Evolutionary conservation across 116 monocot species (phyloP), one percentile per base, ranked within the genome.

Genomic region (Cymodocea nodosa): DNA sequence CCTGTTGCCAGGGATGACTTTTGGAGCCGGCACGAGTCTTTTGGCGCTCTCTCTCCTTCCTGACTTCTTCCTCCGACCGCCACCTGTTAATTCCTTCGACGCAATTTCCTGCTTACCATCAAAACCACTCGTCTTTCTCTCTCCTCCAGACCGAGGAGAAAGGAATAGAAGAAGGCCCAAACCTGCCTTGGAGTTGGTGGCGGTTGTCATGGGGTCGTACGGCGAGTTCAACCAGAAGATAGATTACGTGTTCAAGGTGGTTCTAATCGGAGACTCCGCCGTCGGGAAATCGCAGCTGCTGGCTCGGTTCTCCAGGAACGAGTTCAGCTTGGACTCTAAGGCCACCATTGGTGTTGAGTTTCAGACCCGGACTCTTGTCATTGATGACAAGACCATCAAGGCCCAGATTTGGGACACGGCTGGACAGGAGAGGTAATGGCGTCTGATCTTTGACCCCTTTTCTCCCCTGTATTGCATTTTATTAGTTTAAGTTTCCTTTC

Each of bases 321-420:
- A 87, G 67, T 87, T 87, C 83, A 83, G 83, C 73, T 56, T 87
- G 56, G 87, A 87, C n/a, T 87, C 87, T 73, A 87, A 87, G 74
- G 87, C 87, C 73, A 87, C 87, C 68, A 87, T 87, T 50, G 87
- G 91, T 37, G 87, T 86, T 35, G 86, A 86, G 72, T 86, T 86
- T 75, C 83, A 86, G 75, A 86, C 86, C 18, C 59, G 83, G 51
- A 83, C 83, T 11, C 73, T 87, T 69, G 66, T 60, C 56, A 80
- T 92, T 68, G 84, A 92, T 37, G 71, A 78, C 67, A 92, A 84
- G 76, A 84, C 78, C 60, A 73, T 87, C 69, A 93, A 92, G 81
- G 92, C 92, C 60, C 92, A 92, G 79, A 92, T 92, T 73, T 92
- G 92, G 92, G 87, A 92, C 64, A 92, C 92, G n/a, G 92, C 92